Evolutionary conservation across 176 grass and related monocot species (phyloP).

Genomic region (Aegilops umbellulata): DNA sequence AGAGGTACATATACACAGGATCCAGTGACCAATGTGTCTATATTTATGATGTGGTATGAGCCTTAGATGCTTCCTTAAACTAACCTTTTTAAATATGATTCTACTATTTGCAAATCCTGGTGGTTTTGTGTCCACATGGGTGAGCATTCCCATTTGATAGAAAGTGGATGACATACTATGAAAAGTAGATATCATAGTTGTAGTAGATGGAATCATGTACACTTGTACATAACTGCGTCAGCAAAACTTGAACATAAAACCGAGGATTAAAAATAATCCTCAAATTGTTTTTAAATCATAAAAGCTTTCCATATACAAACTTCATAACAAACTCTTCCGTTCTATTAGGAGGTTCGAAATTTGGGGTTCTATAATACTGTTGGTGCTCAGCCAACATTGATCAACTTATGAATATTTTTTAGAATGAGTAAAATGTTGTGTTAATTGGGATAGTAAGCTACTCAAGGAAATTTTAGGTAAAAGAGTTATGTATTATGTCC

Average conservation of each 20-base stretch:
- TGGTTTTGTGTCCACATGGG: neutral
- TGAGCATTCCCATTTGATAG: neutral
- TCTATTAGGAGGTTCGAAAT: neutral
- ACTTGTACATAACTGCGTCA: neutral
- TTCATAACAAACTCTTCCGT: neutral
- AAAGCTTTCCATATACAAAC: neutral
- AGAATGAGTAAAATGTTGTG: no score
- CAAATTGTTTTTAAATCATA: neutral
- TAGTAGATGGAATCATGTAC: neutral
- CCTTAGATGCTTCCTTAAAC: conserved; percentile 4
- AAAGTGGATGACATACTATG: neutral
- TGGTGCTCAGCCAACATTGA: neutral
- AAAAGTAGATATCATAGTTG: neutral
- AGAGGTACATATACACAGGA: conserved; percentile 97
- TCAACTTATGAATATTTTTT: neutral
- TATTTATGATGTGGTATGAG: conserved; percentile 88
- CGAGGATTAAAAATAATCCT: neutral
- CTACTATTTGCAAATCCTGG: neutral
- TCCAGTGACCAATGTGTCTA: conserved; percentile 72
- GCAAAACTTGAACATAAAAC: neutral
- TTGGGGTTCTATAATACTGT: no score
- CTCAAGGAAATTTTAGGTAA: no score
- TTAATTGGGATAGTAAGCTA: no score
- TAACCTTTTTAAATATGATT: neutral
- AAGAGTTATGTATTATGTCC: no score